Base-by-base conservation (phyloP, 139 green algal species). In the Penium margaritaceum region DNA sequence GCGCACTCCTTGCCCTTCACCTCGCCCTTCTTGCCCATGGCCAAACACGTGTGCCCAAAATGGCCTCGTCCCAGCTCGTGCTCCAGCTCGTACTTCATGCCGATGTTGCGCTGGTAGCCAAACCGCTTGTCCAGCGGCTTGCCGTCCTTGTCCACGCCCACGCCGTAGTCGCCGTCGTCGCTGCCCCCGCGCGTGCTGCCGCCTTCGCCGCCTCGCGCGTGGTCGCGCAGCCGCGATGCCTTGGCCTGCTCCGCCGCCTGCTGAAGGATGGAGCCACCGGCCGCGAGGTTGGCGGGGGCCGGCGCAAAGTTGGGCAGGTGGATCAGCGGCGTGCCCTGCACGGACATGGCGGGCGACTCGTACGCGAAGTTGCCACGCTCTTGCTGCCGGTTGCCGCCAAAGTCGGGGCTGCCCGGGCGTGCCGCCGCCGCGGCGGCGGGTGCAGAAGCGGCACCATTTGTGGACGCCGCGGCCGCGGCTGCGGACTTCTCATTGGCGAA, bases 31-130 rank as follows among this genome's bases (percentile, higher is more conserved):
- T 75, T 75, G 33, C 19, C 70, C 70, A 21, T 41, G 9, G 58
- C 70, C 12, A 34, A 32, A 53, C 60, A 75, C 21, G 70, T 77
- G 58, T 77, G 70, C 6, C 70, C 70, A 32, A 77, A 77, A 30
- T 77, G 70, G 5, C 70, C 70, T n/a, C 70, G 74, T 17, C 70
- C 70, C 24, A 77, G n/a, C 44, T 77, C 70, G 32, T 77, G 35
- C 36, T 77, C 70, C 21, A 77, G 19, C n/a, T 77, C 70, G 41
- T 77, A 77, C 60, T 77, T 77, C 1, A 29, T 14, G 32, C 19
- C 30, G 9, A 74, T 63, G 17, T 74, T 74, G 19, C 53, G 57
- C 7, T 17, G 7, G 21, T 65, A 74, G 17, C 66, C 66, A 65
- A 74, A 74, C 7, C 27, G 67, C 66, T 74, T 74, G n/a, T 74